Base-by-base conservation (phyloP, 805 yeast genomes). In the Metschnikowia koreensis region DNA sequence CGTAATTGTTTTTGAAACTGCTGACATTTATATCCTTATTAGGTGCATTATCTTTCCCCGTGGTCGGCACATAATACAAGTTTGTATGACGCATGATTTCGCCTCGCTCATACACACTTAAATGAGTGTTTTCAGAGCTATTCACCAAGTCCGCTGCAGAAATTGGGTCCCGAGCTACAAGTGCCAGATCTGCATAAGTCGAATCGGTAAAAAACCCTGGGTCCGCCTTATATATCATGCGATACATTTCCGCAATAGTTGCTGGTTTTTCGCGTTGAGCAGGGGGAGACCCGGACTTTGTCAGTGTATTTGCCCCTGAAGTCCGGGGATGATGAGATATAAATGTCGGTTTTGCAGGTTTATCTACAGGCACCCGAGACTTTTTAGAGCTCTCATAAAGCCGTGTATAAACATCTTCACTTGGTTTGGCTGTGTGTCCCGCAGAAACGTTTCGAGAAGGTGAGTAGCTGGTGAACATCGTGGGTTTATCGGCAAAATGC, bases 51-150 rank as follows among this genome's bases (percentile, higher is more conserved):
- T 46, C 48, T 11, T 47, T 41, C 41, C 41, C 34, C 12, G 40
- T 34, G n/a, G 47, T 44, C 0, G 89, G 87, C 4, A 80, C 64
- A 58, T 75, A 85, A 60, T 77, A 84, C 0, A 85, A 65, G 31
- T 75, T 70, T 13, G 73, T 60, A 43, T 71, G 74, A 52, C 86
- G 75, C 38, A 74, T 62, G 13, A 86, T 67, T 62, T 86, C 90
- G 4, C 86, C 84, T 42, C 77, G 73, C 62, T 86, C 91, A 56
- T 81, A 83, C 6, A 79, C 66, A 43, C 76, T 81, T 31, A 86
- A 55, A n/a, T 43, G 38, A 9, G 37, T 36, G 8, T 50, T 56
- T 13, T 37, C 27, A 11, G n/a, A 40, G 17, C 50, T 29, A 33
- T 33, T 34, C 13, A 55, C 15, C 16, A 55, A 16, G 11, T 48